phyloP scores from a whole-genome alignment of 192 early-diverging fungal species.

The Spinellus fusiger region DNA sequence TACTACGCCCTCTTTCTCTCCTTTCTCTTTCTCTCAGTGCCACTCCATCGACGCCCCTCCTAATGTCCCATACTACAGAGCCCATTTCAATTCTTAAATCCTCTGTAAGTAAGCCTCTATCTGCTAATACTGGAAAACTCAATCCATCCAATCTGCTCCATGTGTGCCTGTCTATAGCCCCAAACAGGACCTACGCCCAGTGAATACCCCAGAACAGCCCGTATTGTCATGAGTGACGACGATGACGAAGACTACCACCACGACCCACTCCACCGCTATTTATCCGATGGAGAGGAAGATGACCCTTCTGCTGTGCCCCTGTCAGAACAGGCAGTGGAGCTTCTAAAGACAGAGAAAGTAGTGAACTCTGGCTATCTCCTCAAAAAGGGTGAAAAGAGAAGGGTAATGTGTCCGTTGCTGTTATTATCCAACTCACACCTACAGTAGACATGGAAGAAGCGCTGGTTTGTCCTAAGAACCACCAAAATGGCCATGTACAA shows the following conservation, averaged over 20 bases:
- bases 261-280: background rate
- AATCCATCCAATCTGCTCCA: background rate
- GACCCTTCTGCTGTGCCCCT: constrained; percentile 12
- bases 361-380: constrained; percentile 49
- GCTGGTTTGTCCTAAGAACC: constrained; percentile 81
- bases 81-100: constrained; percentile 21
- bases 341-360: constrained; percentile 46
- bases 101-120: constrained; percentile 5
- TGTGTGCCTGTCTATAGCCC: too few relatives aligned
- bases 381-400: constrained; percentile 55
- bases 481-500: constrained; percentile 81
- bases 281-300: constrained; percentile 36
- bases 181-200: background rate
- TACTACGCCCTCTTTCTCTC: background rate
- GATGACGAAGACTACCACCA: constrained; percentile 30
- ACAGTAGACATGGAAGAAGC: constrained; percentile 71
- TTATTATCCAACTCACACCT: background rate
- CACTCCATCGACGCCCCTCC: too few relatives aligned
- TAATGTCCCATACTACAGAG: constrained; percentile 8
- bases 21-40: background rate
- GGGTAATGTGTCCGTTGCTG: too few relatives aligned
- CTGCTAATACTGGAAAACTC: background rate
- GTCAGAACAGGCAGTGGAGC: constrained; percentile 35
- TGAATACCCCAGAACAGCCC: background rate
- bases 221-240: constrained; percentile 21